phyloP scores from a whole-genome alignment of 1,284 basidiomycete species.

The Thelephora terrestris region DNA sequence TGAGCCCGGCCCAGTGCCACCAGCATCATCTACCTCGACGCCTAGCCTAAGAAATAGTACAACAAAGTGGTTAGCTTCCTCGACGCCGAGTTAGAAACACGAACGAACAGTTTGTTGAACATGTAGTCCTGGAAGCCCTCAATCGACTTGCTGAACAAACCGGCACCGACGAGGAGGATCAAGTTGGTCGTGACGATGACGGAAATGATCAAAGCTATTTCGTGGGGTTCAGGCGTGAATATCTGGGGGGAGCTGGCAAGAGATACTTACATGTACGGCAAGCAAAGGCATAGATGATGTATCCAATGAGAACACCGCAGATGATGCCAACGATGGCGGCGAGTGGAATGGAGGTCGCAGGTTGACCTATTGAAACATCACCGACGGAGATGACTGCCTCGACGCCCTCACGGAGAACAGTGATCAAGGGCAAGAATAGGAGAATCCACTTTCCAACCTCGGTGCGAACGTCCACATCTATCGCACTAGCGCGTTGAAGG shows the following conservation, averaged over 20 bases:
- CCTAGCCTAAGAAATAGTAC: conserved; percentile 41
- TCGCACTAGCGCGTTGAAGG: background rate
- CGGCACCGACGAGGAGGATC: conserved; percentile 84
- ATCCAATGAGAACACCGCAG: conserved; percentile 60
- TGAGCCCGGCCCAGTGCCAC: conserved; percentile 74
- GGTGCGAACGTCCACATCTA: conserved; percentile 33
- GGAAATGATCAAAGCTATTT: conserved; percentile 65
- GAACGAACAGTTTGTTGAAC: conserved; percentile 46
- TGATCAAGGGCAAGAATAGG: conserved; percentile 82
- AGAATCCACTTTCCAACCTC: conserved; percentile 72
- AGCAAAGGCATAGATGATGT: conserved; percentile 67
- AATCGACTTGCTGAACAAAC: conserved; percentile 70
- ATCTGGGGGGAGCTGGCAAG: background rate
- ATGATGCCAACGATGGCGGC: conserved; percentile 79
- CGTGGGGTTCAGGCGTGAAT: conserved; percentile 1
- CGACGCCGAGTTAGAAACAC: background rate
- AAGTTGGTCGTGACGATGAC: conserved; percentile 83
- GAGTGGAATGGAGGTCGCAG: conserved; percentile 79
- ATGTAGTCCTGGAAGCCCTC: conserved; percentile 62
- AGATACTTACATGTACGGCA: conserved; percentile 51
- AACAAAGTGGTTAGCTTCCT: conserved; percentile 1
- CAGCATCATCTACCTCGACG: conserved; percentile 66
- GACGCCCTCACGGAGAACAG: conserved; percentile 87
- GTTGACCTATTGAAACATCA: conserved; percentile 77
- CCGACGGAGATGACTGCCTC: conserved; percentile 93